Evolutionary conservation across 495 filamentous ascomycete genomes (phyloP), one percentile per base, ranked within the genome.

Genomic region (Ascobolus immersus): DNA sequence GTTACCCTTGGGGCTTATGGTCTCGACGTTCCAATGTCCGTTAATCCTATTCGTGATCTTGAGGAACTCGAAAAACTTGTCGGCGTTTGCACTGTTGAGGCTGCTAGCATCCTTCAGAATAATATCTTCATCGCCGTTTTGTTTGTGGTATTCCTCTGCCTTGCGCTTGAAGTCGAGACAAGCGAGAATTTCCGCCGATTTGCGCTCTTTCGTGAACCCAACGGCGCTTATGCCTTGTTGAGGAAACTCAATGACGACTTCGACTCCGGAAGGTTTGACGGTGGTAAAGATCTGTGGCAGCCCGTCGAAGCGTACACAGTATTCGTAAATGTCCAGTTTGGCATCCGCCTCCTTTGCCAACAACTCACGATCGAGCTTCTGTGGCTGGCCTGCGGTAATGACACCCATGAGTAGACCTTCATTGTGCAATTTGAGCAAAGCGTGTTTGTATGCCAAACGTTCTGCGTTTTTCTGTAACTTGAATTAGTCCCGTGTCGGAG

Each of bases 271-370:
- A 12, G 36, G 34, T 17, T 22, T 21, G 13, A 42, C 20, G 9
- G 37, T 34, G 2, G 36, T 31, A n/a, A 40, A 26, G 22, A 60
- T 47, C 4, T 15, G 41, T 4, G 59, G 59, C 12, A 59, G 37
- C 6, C 38, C 32, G 28, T 56, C 53, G 36, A 58, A 59, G 22
- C 56, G 44, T 4, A 60, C 59, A 22, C 55, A 58, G 39, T 62
- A 61, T 37, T 61, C 57, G 45, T 57, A 62, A 20, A 62, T 50
- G 34, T 62, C 60, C 37, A 48, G 37, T 13, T 45, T 47, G 3
- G 49, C 52, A 42, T 53, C 46, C n/a, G 40, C 42, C 33, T 49
- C 49, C 14, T 53, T 46, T 9, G 21, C 40, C 10, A 44, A 39
- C 15, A 42, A 25, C 26, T 45, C 36, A 15, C 43, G 38, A 14